Conservation (phyloP, 148 eudicot species). For the Limonium bicolor region DNA sequence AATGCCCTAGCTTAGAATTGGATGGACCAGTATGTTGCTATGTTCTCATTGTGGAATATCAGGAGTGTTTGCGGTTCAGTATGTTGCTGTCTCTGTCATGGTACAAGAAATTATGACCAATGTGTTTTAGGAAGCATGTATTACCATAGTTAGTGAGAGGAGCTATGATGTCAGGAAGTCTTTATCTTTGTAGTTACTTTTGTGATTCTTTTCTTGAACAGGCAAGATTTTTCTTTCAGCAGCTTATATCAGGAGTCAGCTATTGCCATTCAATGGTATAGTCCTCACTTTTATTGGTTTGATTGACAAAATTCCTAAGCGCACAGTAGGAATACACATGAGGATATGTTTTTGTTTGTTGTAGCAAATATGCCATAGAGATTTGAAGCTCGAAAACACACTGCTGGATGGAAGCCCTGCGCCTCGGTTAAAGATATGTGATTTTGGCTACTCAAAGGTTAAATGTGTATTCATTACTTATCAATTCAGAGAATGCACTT, state of each 20-base stretch:
- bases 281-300: neutral
- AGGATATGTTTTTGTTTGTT: constrained; percentile 4
- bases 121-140: too few species aligned
- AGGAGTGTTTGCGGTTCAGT: too few species aligned
- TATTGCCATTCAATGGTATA: constrained; percentile 28
- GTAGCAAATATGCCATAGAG: constrained; percentile 58
- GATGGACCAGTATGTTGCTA: too few species aligned
- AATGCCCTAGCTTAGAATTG: too few species aligned
- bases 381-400: constrained; percentile 63
- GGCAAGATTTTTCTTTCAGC: constrained; percentile 34
- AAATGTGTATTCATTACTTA: neutral
- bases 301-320: neutral
- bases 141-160: too few species aligned
- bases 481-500: neutral
- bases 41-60: too few species aligned
- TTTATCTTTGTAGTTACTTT: too few species aligned
- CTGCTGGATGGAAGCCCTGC: constrained; percentile 52
- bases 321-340: neutral
- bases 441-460: constrained; percentile 73
- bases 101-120: too few species aligned
- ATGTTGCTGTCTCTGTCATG: too few species aligned
- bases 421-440: constrained; percentile 59
- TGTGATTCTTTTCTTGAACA: constrained; percentile 2
- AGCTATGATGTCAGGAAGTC: too few species aligned
- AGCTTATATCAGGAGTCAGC: constrained; percentile 27